A percentile compares a stretch with the other conserved stretches of the same genome.
These are phyloP conservation scores for Phalaenopsis aphrodite DNA, from an alignment of 106 monocot species.

Conservation along the genomic window DNA sequence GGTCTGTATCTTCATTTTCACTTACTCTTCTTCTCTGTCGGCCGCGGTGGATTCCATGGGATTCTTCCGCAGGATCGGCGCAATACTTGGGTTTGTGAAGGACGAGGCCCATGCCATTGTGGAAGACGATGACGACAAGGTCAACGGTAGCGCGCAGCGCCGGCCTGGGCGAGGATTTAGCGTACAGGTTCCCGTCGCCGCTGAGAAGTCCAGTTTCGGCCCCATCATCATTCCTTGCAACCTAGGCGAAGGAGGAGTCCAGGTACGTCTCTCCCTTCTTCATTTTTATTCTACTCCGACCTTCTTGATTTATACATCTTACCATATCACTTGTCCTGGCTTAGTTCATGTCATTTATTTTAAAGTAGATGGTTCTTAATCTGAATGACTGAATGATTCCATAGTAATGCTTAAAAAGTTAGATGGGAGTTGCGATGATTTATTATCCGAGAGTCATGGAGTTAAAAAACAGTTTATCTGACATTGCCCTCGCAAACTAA, in stretches of 20 bases:
- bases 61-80: constrained; percentile 11
- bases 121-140: constrained; percentile 3
- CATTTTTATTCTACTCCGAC: neutral
- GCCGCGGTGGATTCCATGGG: constrained; percentile 1
- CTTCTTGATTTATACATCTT: neutral
- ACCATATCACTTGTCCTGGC: neutral
- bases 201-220: constrained; percentile 5
- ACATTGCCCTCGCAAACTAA: neutral
- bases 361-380: neutral
- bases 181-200: constrained; percentile 9
- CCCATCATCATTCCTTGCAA: constrained; percentile 25
- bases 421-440: neutral
- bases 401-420: neutral
- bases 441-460: neutral
- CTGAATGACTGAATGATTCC: neutral
- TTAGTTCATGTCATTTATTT: neutral
- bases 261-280: constrained; percentile 6
- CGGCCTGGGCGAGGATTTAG: constrained; percentile 4
- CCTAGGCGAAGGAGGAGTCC: constrained; percentile 24
- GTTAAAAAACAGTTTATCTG: neutral
- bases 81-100: constrained; percentile 9
- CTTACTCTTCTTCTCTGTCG: neutral
- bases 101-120: constrained; percentile 3
- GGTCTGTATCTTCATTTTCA: neutral
- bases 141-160: neutral